Evolutionary conservation across 2,329 filamentous ascomycete species (phyloP), one percentile per base, ranked within the genome.

Genomic region (Cyanodermella asteris): DNA sequence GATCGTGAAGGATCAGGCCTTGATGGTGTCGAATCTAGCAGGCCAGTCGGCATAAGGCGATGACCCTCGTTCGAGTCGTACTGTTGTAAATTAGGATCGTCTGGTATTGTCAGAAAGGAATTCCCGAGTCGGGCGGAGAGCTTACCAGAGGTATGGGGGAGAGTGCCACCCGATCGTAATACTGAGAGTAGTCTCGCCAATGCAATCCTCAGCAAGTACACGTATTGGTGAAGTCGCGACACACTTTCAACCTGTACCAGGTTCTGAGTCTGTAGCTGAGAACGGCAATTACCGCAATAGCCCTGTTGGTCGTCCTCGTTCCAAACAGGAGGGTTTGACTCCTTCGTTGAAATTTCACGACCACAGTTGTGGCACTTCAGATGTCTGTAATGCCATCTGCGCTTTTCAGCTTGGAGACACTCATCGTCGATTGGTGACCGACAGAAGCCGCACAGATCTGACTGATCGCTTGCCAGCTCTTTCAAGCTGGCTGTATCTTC

Each of bases 391-490:
- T 97, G 87, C 69, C 84, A 91, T 36, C 82, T 68, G 43, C 64
- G 64, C 31, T 84, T 69, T 21, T 68, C 71, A 32, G 62, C 59
- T 38, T 72, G 69, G 32, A 77, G 67, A 45, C 87, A 97, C 45
- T 90, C 84, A 44, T 94, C 84, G 43, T 97, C 87, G 28, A 97
- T 84, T 7, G 87, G 77, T 36, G 81, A 73, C 32, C 70, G 64
- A 49, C 87, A 97, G 13, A 64, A 51, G 4, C 64, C 59, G 44
- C 87, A 97, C 34, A 87, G 75, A 46, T 97, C 87, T 4, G 76
- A 82, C 38, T 74, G 65, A 39, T 74, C 68, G 24, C 73, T 67
- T 7, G 74, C 72, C 13, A 84, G 60, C 19, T 61, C 59, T 23
- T 66, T 59, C 32, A 73, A 67, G 20, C 68, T 69, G 21, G 61